Base-by-base conservation (phyloP, 2,329 filamentous ascomycete genomes). In the Ophiostoma quercus region DNA sequence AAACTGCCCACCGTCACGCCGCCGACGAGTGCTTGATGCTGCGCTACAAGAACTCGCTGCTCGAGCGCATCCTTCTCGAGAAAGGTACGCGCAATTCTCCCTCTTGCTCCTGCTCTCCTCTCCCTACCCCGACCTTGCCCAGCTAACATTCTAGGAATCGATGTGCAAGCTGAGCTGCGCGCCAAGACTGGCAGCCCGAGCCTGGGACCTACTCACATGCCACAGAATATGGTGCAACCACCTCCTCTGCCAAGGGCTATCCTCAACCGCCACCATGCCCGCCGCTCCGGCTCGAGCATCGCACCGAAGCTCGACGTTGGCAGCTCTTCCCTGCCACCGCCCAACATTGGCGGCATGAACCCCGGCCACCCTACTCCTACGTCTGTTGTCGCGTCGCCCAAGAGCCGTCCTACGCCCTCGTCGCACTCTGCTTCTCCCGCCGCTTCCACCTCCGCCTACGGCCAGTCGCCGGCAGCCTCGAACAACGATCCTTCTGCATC, bases 11-110 rank as follows among this genome's bases (percentile, higher is more conserved):
- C 78, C 92, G 95, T 75, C 94, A 88, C 76, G 95, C 95, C 71
- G 93, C 94, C 71, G 95, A 98, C 79, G 95, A 98, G 80, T 98
- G 95, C 79, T 82, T 98, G 77, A 98, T 99, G 95, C 85, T 99
- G 75, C 90, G 95, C 71, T 99, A 98, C 80, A 98, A 98, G 83
- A 99, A 98, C 79, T 98, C 95, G 57, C 84, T 98, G 67, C 86
- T 99, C 47, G 95, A 99, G 82, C 88, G 95, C 71, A 96, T 99
- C 77, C 85, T 99, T 68, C 85, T 99, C 51, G 95, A 99, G 82
- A 98, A 98, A 85, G 94, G 93, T 95, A 81, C 51, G 72, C 29
- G 11, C 29, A 7, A 11, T 6, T 29, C 25, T 29, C 25, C 25
- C 25, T 29, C 25, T 29, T 29, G 25, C 25, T 12, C 8, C 41